phyloP scores from a whole-genome alignment of 768 basidiomycete genomes.

The Cyclocybe cylindracea region DNA sequence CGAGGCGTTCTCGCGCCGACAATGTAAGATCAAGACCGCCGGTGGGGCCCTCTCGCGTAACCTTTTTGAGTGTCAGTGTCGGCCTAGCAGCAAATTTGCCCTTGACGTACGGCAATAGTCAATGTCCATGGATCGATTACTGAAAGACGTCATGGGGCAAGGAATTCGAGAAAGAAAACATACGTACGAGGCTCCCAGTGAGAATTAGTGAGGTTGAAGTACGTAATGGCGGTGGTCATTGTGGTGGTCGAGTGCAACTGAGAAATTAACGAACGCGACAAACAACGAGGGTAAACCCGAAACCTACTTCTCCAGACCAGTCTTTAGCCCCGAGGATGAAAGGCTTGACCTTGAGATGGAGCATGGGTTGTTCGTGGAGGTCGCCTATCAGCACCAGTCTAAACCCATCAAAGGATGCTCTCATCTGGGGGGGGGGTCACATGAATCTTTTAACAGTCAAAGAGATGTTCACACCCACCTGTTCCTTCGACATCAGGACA shows the following conservation, averaged over 20 bases:
- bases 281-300: not conserved
- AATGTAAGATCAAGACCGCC: conserved; percentile 61
- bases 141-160: conserved; percentile 27
- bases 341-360: conserved; percentile 85
- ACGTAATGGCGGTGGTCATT: conserved; percentile 81
- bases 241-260: conserved; percentile 86
- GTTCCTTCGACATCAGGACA: conserved; percentile 70
- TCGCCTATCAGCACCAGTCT: conserved; percentile 94
- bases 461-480: conserved; percentile 46
- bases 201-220: conserved; percentile 96
- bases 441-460: conserved; percentile 1
- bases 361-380: conserved; percentile 89
- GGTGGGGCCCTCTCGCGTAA: conserved; percentile 48
- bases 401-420: conserved; percentile 87
- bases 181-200: conserved; percentile 93
- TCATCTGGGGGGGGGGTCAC: conserved; percentile 51
- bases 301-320: conserved; percentile 87
- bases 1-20: conserved; percentile 79
- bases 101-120: conserved; percentile 55
- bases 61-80: conserved; percentile 32
- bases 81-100: not conserved
- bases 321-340: conserved; percentile 84
- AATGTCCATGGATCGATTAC: conserved; percentile 98
- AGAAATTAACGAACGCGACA: not conserved
- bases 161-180: not conserved